Evolutionary conservation across 106 monocot species (phyloP), one percentile per base, ranked within the genome.

Genomic region (Dactylorhiza incarnata): DNA sequence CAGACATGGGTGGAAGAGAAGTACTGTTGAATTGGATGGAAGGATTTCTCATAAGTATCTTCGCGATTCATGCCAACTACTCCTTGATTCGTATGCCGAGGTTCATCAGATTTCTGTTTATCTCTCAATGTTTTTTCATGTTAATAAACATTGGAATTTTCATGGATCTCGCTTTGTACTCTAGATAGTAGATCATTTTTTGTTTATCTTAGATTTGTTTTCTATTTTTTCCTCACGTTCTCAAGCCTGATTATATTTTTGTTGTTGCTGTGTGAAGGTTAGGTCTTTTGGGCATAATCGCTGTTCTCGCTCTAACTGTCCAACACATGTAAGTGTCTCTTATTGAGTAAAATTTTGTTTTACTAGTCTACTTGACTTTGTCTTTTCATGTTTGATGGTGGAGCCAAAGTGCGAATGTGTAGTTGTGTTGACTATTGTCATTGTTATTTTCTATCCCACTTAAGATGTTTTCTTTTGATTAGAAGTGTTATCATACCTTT

Each of bases 11-110:
- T 88, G 91, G 91, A 76, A 66, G 56, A 78, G 84, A 73, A 76
- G 19, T 22, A 44, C 59, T 17, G 26, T 76, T 43, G 91, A 92
- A 77, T 44, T 88, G 53, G 76, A 81, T n/a, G 91, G 91, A 9
- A 70, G 82, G 47, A 59, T 88, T 29, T 65, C 80, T 69, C 70
- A 79, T 44, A 66, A 70, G 43, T 79, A 76, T 74, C 75, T 80
- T 43, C 92, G 79, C 62, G 79, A 77, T 29, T 73, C 79, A 49
- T 84, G 86, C 63, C 88, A 82, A 49, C 81, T 86, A 10, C 86
- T 92, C 20, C 77, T 86, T 56, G 78, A 86, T 83, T 88, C 88
- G 15, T 88, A 84, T 67, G 26, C 81, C 4, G 76, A 92, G 80
- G 92, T 91, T n/a, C 22, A 17, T 19, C 59, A 17, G 6, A 19